Base-by-base conservation (phyloP, 371 early-diverging fungal species). In the Smittium culicis region DNA sequence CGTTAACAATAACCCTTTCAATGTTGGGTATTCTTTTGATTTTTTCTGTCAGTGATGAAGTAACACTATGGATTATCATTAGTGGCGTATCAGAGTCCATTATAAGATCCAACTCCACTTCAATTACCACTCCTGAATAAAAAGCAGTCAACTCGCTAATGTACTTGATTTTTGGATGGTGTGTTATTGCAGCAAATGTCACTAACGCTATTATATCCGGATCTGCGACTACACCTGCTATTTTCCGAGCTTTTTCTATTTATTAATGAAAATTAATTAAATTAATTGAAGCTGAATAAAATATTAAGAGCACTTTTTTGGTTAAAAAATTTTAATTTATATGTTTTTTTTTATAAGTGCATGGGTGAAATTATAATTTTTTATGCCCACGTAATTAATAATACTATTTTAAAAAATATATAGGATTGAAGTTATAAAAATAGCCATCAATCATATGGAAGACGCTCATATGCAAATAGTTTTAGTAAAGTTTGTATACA, bases 141-240 rank as follows among this genome's bases (percentile, higher is more conserved):
- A 95, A 96, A 0, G 93, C 93, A 2, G 88, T 82, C 62, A 87
- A 86, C 0, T 93, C 94, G 73, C 94, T 94, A 0, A 96, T 89
- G 58, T 75, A 72, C 68, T 90, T 86, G 54, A 82, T 74, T 25
- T 93, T 85, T 33, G 85, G 82, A 72, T 89, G 84, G 75, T 93
- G 93, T 0, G 92, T 92, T 69, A 90, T 71, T 0, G 91, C 87
- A 74, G 90, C 85, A 75, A 92, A 95, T 1, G 92, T 93, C 34
- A 91, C 74, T 30, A 85, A 77, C 69, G 93, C 83, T 68, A 93
- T 79, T 70, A 94, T 85, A 0, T 76, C 79, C 5, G 85, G 82
- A 71, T 87, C 86, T 0, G 96, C 94, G 45, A 86, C 79, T 70
- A 86, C 88, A 20, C 96, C 95, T 59, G 93, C 86, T 61, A 96